Evolutionary conservation across 805 yeast genomes (phyloP).

Genomic region (Yarrowia porcina): DNA sequence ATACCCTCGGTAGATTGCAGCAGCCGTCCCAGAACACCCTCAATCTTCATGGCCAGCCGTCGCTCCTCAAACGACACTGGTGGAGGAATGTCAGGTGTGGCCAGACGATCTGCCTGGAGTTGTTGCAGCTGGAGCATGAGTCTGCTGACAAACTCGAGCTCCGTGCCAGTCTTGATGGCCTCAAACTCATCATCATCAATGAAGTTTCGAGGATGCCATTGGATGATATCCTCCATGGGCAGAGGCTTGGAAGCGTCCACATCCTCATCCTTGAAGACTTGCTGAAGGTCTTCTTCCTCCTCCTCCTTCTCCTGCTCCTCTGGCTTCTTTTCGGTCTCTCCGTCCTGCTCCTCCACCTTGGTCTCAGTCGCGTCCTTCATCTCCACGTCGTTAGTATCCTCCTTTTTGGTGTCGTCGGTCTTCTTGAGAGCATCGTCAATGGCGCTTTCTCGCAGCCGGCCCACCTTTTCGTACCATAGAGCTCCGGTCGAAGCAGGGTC

Average conservation of each 20-base stretch:
- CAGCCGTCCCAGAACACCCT: constrained; percentile 45
- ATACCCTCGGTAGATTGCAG: constrained; percentile 31
- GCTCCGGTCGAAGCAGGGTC: constrained; percentile 39
- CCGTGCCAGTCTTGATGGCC: constrained; percentile 45
- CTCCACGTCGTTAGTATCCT: constrained; percentile 28
- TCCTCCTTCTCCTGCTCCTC: constrained; percentile 32
- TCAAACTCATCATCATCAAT: constrained; percentile 54
- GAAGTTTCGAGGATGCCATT: constrained; percentile 50
- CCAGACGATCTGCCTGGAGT: constrained; percentile 48
- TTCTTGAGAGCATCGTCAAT: constrained; percentile 23
- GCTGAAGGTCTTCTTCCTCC: constrained; percentile 27
- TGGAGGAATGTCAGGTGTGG: constrained; percentile 30
- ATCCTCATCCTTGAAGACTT: not conserved
- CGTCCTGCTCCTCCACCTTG: constrained; percentile 30
- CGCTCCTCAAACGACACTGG: constrained; percentile 36
- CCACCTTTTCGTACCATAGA: constrained; percentile 39
- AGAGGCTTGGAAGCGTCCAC: not conserved
- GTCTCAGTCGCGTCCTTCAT: constrained; percentile 29
- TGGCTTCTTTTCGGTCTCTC: constrained; percentile 23
- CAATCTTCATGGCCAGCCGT: constrained; percentile 37
- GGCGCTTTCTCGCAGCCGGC: not conserved
- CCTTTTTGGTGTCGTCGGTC: constrained; percentile 25
- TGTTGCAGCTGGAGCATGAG: constrained; percentile 50
- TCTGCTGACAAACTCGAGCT: constrained; percentile 44
- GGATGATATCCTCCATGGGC: constrained; percentile 40